A percentile compares a stretch with the other conserved stretches of the same genome.
These are phyloP conservation scores for Mycena sp. DNA, from an alignment of 1,284 basidiomycete genomes.

Conservation along the genomic window DNA sequence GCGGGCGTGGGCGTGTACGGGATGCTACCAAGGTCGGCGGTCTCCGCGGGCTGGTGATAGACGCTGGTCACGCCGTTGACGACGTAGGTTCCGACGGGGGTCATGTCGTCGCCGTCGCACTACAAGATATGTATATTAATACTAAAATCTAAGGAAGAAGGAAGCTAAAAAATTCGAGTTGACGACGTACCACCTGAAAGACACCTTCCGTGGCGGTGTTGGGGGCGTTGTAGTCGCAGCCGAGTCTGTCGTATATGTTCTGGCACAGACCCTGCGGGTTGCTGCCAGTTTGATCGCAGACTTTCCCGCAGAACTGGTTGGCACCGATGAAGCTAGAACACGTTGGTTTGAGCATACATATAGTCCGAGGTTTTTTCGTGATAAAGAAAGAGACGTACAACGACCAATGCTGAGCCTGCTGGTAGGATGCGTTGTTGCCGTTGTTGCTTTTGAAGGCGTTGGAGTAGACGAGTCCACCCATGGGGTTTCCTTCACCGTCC, in stretches of 20 bases:
- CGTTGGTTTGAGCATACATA: neutral
- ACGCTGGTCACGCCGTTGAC: conserved; percentile 13
- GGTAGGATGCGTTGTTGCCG: conserved; percentile 19
- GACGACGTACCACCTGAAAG: conserved; percentile 15
- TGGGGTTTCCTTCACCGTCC: conserved; percentile 29
- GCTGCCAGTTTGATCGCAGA: conserved; percentile 24
- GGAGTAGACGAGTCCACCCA: conserved; percentile 28
- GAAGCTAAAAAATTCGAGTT: neutral
- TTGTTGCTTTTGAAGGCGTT: conserved; percentile 12
- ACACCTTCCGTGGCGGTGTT: neutral
- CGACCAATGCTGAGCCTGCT: conserved; percentile 24
- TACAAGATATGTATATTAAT: neutral
- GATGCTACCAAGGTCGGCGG: neutral
- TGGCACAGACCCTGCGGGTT: conserved; percentile 27
- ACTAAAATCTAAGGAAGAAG: neutral
- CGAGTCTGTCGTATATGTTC: conserved; percentile 31
- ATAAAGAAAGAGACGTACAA: conserved; percentile 9
- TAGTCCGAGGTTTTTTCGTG: neutral
- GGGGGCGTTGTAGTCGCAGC: conserved; percentile 29
- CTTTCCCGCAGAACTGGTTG: conserved; percentile 25
- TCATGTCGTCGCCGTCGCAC: conserved; percentile 28
- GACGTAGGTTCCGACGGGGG: conserved; percentile 22
- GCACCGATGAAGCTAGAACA: conserved; percentile 26
- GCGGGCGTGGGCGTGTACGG: conserved; percentile 25
- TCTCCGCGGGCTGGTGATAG: conserved; percentile 27